Percentiles rank a stretch among this genome's conserved stretches.
Conservation (phyloP, 208 protist species). For the Crithidia acanthocephali region DNA sequence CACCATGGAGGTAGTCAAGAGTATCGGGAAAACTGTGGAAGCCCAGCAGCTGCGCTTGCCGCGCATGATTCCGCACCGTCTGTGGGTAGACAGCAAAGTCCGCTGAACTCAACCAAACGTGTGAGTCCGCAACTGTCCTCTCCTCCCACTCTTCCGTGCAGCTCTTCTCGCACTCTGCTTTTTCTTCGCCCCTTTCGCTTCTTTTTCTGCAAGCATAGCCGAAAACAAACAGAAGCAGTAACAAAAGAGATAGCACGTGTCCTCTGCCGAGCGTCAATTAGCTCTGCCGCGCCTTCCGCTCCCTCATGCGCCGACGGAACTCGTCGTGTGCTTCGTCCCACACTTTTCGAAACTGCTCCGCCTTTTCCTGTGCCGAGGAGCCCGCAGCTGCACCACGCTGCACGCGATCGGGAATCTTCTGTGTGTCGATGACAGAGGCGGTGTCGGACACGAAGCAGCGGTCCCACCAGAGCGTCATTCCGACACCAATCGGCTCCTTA, state of each 20-base stretch:
- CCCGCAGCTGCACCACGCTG: conserved; percentile 19
- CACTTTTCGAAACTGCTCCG: conserved; percentile 49
- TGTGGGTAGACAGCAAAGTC: too few species aligned
- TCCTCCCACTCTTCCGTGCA: too few species aligned
- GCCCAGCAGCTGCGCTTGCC: too few species aligned
- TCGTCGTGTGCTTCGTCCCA: conserved; percentile 76
- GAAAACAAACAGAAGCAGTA: too few species aligned
- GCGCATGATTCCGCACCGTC: too few species aligned
- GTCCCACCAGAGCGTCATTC: conserved; percentile 82
- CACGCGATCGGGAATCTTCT: conserved; percentile 45
- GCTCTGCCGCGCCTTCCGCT: conserved; percentile 20
- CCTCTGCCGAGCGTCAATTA: background rate
- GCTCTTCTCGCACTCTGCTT: too few species aligned
- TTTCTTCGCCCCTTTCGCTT: too few species aligned
- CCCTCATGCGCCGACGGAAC: conserved; percentile 57
- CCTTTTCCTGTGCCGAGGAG: conserved; percentile 1
- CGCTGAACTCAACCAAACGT: too few species aligned
- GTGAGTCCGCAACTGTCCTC: too few species aligned
- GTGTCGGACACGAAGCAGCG: conserved; percentile 66
- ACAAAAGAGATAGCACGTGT: background rate
- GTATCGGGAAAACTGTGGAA: too few species aligned
- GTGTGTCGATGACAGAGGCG: conserved; percentile 54
- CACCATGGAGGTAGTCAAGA: too few species aligned
- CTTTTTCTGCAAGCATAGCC: too few species aligned
- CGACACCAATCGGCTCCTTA: conserved; percentile 63